Evolutionary conservation across 2,329 filamentous ascomycete genomes (phyloP).

Genomic region (Pseudogymnoascus sp.): DNA sequence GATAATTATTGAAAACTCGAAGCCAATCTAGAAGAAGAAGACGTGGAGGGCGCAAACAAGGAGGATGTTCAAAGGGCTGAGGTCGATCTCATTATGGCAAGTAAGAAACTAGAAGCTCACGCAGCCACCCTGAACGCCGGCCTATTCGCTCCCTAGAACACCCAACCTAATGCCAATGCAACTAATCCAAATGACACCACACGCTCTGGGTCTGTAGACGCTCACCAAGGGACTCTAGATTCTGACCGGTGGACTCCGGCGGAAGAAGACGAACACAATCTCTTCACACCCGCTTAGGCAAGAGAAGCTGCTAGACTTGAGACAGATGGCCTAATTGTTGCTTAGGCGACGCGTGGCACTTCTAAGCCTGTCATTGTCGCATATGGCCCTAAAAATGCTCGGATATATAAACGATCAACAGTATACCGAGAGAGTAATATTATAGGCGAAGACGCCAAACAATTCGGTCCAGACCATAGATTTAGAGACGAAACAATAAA

Average conservation of each 20-base stretch:
- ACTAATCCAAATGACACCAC: not conserved
- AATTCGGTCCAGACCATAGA: not conserved
- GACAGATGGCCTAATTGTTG: conserved; percentile 9
- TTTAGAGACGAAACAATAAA: not conserved
- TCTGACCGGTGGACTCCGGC: not conserved
- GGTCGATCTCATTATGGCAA: no score
- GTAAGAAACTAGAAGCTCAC: no score
- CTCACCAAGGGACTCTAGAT: not conserved
- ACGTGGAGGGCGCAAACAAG: no score
- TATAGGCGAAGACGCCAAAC: not conserved
- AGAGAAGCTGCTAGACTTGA: not conserved
- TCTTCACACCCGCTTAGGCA: not conserved
- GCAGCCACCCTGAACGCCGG: no score
- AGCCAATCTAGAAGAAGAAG: no score
- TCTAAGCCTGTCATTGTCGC: conserved; percentile 11
- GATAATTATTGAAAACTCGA: no score
- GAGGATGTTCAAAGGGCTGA: no score
- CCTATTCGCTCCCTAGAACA: not conserved
- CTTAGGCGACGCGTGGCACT: not conserved
- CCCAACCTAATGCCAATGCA: not conserved
- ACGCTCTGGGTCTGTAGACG: not conserved
- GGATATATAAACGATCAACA: conserved; percentile 11
- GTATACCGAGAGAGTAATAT: not conserved
- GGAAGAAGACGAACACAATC: not conserved
- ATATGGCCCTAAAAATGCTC: conserved; percentile 12